These are phyloP conservation scores for Hericium rajendrae DNA, from an alignment of 768 basidiomycete species.

Conservation along the genomic window DNA sequence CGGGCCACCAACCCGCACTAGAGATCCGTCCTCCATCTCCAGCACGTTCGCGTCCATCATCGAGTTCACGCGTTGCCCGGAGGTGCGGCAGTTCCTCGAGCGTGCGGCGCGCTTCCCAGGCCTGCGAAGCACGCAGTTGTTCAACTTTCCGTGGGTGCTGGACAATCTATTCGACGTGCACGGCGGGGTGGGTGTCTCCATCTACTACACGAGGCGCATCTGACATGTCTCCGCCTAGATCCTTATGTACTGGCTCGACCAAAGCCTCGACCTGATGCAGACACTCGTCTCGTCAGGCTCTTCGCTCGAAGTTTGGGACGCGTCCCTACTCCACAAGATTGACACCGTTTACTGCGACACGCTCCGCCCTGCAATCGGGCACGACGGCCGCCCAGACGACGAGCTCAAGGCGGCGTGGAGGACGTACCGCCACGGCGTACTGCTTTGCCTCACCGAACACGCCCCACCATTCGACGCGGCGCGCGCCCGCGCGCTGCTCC, in stretches of 20 bases:
- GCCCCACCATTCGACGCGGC: not conserved
- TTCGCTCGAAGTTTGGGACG: not conserved
- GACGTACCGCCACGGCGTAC: not conserved
- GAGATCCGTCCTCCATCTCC: not conserved
- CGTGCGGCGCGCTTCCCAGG: not conserved
- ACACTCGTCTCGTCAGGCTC: conserved; percentile 1
- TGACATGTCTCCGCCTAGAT: not conserved
- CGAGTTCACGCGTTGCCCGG: not conserved
- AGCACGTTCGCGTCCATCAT: too few species aligned
- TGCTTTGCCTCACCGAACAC: not conserved
- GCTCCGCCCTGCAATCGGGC: not conserved
- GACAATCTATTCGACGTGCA: conserved; percentile 7
- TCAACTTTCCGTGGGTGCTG: conserved; percentile 3
- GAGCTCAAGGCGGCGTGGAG: not conserved
- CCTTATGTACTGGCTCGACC: conserved; percentile 2
- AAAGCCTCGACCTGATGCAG: not conserved
- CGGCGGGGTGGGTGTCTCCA: conserved; percentile 4
- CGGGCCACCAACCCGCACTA: too few species aligned
- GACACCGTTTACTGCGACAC: not conserved
- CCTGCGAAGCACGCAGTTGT: conserved; percentile 1
- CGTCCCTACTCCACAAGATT: not conserved
- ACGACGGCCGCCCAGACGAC: not conserved
- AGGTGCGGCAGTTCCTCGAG: not conserved
- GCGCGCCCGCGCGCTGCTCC: not conserved
- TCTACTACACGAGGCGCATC: not conserved